Base-by-base conservation (phyloP, 176 grass and related monocot species). In the Dendrocalamus sinicus region DNA sequence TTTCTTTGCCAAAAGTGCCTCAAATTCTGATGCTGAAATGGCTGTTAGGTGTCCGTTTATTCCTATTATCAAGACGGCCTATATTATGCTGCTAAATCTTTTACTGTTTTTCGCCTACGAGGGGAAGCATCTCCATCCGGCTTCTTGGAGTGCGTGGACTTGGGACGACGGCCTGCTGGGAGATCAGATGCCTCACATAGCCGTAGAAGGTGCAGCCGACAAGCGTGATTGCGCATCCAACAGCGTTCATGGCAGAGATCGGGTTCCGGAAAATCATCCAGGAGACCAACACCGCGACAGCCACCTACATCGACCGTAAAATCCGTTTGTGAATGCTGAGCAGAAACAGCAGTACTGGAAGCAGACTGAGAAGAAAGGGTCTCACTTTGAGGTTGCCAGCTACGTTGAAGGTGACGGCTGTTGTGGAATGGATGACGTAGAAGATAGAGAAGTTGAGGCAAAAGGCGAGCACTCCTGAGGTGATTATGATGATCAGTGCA, bases 261-360 rank as follows among this genome's bases (percentile, higher is more conserved):
- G 96, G 96, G 85, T 99, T 99, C 43, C 82, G 89, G 90, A 99
- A 99, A 76, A 99, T 94, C 78, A 90, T 90, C 93, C 93, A 99
- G 2, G 96, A 99, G 55, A 94, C 87, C 81, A 99, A 58, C 44
- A 99, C 94, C 11, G 96, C 96, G 64, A 83, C 92, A 9, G 96
- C 96, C 55, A 94, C 96, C 93, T 92, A 7, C 4, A 11, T 22
- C n/a, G 2, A 76, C 24, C 22, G 44, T 12, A n/a, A 7, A 8
- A 54, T 51, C 22, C 23, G 5, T 66, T 14, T 55, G 32, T 76
- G 59, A 84, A 1, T 9, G 44, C 32, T 14, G 23, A 57, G 64
- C 48, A 54, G 15, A 3, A 67, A 67, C 37, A 61, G 35, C 54
- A n/a, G 50, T 7, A 19, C n/a, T 32, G 10, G 60, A 43, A 30